Evolutionary conservation across 2,329 filamentous ascomycete species (phyloP), one percentile per base, ranked within the genome.

Genomic region (Microascus cirrosus): DNA sequence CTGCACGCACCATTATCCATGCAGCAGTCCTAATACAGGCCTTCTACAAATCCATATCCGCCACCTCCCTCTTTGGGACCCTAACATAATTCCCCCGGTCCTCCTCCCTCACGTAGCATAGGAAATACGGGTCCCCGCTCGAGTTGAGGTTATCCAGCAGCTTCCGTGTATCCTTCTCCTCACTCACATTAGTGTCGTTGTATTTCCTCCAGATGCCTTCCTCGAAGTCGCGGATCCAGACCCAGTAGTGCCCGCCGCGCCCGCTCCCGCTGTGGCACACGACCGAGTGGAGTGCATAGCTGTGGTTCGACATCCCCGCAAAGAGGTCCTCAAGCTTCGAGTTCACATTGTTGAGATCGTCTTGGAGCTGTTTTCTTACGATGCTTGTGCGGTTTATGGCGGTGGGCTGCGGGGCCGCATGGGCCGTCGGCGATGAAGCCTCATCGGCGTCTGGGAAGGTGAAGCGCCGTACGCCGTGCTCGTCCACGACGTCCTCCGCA

Each of bases 141-240:
- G 75, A 80, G 60, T 82, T 84, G 54, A 89, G 77, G 61, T 82
- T 78, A 25, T 81, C 77, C 62, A 94, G 85, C 48, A 96, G 89
- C 55, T 86, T 81, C 18, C 77, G 76, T 8, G 81, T 77, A 64
- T 89, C 80, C 28, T 84, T 80, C 59, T 80, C 76, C 62, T 89
- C 83, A 10, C 50, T 32, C 20, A 59, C 51, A n/a, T 57, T 57
- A 57, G 87, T 86, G 66, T 99, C 94, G 68, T 99, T 99, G 77
- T 96, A 99, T 66, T 89, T 90, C 59, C 91, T 86, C 92, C 94
- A 99, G 22, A 92, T 76, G 50, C 83, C 81, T 53, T 83, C 81
- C 62, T 86, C 81, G 69, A 95, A 95, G 73, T 97, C 94, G 66
- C 85, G 89, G 62, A 99, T 95, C 80, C 92, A 96, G 52, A 96